Evolutionary conservation across 2,329 filamentous ascomycete genomes (phyloP).

Genomic region (Sporothrix pseudoabietina): DNA sequence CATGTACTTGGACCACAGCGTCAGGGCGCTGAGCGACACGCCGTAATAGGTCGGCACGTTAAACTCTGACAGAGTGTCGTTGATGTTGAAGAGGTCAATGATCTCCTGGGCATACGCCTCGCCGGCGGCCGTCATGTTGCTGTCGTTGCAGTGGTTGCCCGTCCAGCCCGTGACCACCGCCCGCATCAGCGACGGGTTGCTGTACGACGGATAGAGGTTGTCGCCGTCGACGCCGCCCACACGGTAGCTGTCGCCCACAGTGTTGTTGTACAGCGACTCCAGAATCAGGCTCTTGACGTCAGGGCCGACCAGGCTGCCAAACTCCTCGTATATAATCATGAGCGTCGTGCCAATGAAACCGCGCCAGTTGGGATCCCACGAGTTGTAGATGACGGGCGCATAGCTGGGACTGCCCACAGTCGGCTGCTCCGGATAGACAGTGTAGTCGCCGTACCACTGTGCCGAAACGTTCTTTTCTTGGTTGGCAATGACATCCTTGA

Average conservation of each 20-base stretch:
- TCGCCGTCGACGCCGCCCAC: conserved; percentile 62
- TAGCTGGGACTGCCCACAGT: conserved; percentile 57
- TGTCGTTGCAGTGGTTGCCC: conserved; percentile 54
- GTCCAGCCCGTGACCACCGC: conserved; percentile 63
- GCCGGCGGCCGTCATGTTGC: conserved; percentile 61
- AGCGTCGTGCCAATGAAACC: conserved; percentile 63
- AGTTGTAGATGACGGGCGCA: conserved; percentile 51
- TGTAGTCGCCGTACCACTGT: conserved; percentile 58
- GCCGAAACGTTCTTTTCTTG: conserved; percentile 56
- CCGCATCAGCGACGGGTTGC: conserved; percentile 56
- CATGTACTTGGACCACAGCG: conserved; percentile 62
- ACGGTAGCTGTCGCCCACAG: conserved; percentile 62
- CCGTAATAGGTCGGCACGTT: conserved; percentile 66
- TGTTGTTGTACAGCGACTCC: conserved; percentile 56
- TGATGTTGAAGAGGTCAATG: conserved; percentile 57
- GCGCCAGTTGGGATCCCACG: conserved; percentile 67
- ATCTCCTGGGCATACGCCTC: conserved; percentile 59
- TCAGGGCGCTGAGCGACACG: conserved; percentile 60
- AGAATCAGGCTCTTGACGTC: conserved; percentile 50
- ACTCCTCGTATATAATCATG: conserved; percentile 62
- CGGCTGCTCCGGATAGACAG: conserved; percentile 59
- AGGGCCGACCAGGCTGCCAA: conserved; percentile 48
- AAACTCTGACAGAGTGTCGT: conserved; percentile 63
- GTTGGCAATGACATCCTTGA: conserved; percentile 52
- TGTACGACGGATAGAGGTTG: conserved; percentile 59